Base-by-base conservation (phyloP, 2,329 filamentous ascomycete species). In the Pestalotiopsis fici region DNA sequence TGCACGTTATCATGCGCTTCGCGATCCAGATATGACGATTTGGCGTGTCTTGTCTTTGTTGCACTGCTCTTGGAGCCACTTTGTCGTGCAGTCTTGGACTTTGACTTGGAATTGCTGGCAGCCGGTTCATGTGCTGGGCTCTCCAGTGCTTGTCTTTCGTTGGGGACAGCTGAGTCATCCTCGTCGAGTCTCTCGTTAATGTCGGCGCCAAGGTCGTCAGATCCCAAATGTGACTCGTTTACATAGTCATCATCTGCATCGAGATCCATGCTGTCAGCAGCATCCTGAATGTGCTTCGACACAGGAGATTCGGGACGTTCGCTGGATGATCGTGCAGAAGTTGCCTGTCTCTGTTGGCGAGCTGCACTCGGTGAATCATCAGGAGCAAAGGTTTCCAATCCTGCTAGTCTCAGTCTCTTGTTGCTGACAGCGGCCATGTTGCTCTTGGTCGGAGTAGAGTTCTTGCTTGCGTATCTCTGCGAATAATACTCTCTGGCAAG, bases 11-110 rank as follows among this genome's bases (percentile, higher is more conserved):
- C 68, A 7, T 71, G 64, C 21, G 60, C 60, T 28, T 56, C 56
- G 21, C 65, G 67, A 27, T 69, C 69, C n/a, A 69, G 73, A 63
- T 74, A 77, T 27, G 72, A 68, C 2, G 67, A 67, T 50, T 77
- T 77, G 4, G 64, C 72, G 9, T 73, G 57, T 47, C 76, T 74
- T 39, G 74, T 78, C 60, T 72, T 71, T 47, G 71, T 65, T 9
- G 70, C 74, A 54, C 67, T 68, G 12, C 69, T 31, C 59, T 68
- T 74, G 7, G 66, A 61, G 2, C 64, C 72, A 66, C 54, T 73
- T 43, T 43, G 73, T 70, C 59, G 72, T 69, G 21, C 69, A 67
- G 18, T 68, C 62, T 61, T 74, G 60, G 27, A 71, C 43, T 31
- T 37, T 18, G 65, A 54, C 15, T 25, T 25, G 9, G 15, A 55